These are phyloP conservation scores for Entelexis paramagnoliae DNA, from an alignment of 1,139 yeast species.

Conservation along the genomic window DNA sequence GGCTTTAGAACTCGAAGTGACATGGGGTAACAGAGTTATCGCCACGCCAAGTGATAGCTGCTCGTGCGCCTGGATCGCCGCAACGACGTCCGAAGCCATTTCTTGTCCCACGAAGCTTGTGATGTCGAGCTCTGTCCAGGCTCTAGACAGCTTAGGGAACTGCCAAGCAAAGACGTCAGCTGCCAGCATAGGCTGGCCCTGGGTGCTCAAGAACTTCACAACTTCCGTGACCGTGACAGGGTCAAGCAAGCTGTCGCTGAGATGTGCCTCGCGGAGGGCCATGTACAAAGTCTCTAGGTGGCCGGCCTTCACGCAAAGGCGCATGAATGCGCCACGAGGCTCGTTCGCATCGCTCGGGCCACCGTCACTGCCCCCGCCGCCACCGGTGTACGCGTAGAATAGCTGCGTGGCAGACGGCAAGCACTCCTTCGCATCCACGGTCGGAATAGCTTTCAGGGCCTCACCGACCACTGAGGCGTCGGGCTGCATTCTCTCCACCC, in stretches of 20 bases:
- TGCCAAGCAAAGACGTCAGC: conserved; percentile 24
- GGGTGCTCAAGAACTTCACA: conserved; percentile 21
- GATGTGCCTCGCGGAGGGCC: conserved; percentile 29
- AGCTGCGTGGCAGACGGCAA: conserved; percentile 21
- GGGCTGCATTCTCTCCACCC: conserved; percentile 28
- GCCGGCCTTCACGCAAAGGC: conserved; percentile 22
- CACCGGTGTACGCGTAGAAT: conserved; percentile 12
- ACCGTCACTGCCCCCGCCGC: background rate
- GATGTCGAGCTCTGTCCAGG: conserved; percentile 12
- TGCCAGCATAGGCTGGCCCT: conserved; percentile 23
- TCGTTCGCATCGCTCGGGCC: conserved; percentile 10
- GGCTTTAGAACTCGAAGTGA: conserved; percentile 13
- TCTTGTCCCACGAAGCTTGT: conserved; percentile 21
- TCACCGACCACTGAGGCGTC: background rate
- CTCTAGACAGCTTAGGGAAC: conserved; percentile 10
- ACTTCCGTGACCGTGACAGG: conserved; percentile 28
- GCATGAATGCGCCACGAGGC: conserved; percentile 18
- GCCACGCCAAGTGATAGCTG: conserved; percentile 15
- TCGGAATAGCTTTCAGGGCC: conserved; percentile 9
- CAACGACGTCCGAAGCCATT: conserved; percentile 13
- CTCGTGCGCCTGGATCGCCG: conserved; percentile 1
- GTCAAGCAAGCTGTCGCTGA: conserved; percentile 31
- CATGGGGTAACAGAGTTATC: conserved; percentile 17
- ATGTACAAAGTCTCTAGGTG: conserved; percentile 26
- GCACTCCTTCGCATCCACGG: background rate